Base-by-base conservation (phyloP, 352 stramenopile species). In the Globisporangium orthogonon region DNA sequence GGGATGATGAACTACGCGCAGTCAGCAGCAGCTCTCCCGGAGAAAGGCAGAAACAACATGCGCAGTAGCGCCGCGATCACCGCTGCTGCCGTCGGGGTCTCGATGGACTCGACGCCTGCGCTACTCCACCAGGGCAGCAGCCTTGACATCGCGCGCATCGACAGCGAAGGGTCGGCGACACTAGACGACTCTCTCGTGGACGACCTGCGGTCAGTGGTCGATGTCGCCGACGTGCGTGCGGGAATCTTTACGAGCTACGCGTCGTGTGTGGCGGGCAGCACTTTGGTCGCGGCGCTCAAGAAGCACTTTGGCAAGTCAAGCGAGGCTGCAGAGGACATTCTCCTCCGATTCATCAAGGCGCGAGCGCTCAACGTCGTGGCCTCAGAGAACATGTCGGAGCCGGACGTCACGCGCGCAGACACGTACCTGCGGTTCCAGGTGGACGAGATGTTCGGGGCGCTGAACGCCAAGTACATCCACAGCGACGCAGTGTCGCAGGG, bases 341-440 rank as follows among this genome's bases (percentile, higher is more conserved):
- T 92, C n/a, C 60, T 58, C 1, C 65, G 76, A 5, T 71, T 75
- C 50, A 37, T 88, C 15, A 71, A 76, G 52, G 63, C 60, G 1
- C 65, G 71, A 39, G 66, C 83, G 14, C 53, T 92, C 7, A 77
- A 79, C 43, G 50, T 90, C 15, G 70, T 87, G 4, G 77, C 74
- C 45, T 74, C 83, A 4, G 83, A 87, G 43, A 69, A 74, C 49
- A 64, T 61, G 45, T 64, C 51, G 13, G 56, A 76, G 33, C 79
- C 79, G 9, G 76, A 89, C 54, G 54, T 89, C 29, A 44, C 59
- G 3, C 61, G 76, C 31, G 63, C 62, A 2, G 68, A 76, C 57
- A 90, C 83, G 18, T 90, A 84, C 51, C 56, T 91, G 46, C 82
- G 85, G 9, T 94, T 94, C 53, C 85, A 92, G 76, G 78, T 94